Conservation (phyloP, 163 green algal genomes). For the Chlamydomonas reinhardtii region DNA sequence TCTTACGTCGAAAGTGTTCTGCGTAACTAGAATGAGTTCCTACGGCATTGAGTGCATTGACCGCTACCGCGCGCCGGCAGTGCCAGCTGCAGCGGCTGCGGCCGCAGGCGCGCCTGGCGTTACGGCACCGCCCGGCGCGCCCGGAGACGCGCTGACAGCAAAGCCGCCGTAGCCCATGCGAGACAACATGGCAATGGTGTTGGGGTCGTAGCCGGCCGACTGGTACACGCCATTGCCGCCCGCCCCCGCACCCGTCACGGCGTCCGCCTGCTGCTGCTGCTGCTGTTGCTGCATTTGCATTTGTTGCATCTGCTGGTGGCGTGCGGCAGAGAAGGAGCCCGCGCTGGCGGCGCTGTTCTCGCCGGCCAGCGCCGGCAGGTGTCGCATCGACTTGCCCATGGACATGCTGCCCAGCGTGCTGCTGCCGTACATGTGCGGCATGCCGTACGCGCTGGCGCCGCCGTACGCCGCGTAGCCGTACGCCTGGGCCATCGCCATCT, state of each 20-base stretch:
- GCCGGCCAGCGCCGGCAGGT: not conserved
- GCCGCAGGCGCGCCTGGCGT: not conserved
- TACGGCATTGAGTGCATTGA: no score
- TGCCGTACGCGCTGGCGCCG: constrained; percentile 13
- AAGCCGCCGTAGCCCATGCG: constrained; percentile 43
- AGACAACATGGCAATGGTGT: constrained; percentile 33
- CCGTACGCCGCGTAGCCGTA: constrained; percentile 21
- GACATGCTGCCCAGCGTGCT: constrained; percentile 28
- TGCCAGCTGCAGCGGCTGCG: not conserved
- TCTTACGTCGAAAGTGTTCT: no score
- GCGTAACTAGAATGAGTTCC: not conserved
- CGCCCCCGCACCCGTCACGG: not conserved
- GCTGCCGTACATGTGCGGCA: not conserved
- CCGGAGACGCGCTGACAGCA: not conserved
- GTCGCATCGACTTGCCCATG: not conserved
- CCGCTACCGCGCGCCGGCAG: no score
- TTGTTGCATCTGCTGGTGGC: not conserved
- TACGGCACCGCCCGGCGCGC: not conserved
- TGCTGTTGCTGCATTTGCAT: not conserved
- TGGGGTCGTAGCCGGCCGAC: constrained; percentile 28
- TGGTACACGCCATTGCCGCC: constrained; percentile 3
- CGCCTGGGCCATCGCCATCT: constrained; percentile 37
- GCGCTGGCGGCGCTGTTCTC: not conserved
- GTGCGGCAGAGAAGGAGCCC: not conserved
- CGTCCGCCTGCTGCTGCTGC: not conserved